Percentiles rank a stretch among this genome's conserved stretches.
phyloP scores from a whole-genome alignment of 768 basidiomycete genomes.

The Ramaria rubella region DNA sequence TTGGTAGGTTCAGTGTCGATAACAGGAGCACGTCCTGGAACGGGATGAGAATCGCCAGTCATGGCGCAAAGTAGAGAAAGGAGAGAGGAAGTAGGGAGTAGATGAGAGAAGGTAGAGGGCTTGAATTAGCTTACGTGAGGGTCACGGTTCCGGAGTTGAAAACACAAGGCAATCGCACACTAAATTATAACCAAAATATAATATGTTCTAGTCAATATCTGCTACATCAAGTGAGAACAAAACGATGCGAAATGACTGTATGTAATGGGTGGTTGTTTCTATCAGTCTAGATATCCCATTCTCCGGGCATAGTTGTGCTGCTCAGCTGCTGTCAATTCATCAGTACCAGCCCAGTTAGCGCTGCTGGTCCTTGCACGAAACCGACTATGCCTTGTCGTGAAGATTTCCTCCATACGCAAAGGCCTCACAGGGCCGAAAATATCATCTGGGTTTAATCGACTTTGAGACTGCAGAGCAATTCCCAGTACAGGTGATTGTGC shows the following conservation, averaged over 20 bases:
- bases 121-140: background rate
- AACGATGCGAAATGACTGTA: too few species aligned
- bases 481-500: constrained; percentile 85
- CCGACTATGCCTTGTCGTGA: constrained; percentile 67
- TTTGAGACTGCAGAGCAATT: constrained; percentile 73
- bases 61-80: constrained; percentile 5
- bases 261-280: too few species aligned
- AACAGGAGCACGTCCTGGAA: background rate
- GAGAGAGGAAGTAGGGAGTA: background rate
- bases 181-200: too few species aligned
- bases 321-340: constrained; percentile 77
- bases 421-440: constrained; percentile 88
- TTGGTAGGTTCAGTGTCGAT: constrained; percentile 20
- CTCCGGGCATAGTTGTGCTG: constrained; percentile 79
- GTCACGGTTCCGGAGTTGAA: background rate
- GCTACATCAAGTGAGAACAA: too few species aligned
- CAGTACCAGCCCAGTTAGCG: constrained; percentile 95
- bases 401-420: constrained; percentile 89
- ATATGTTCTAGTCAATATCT: too few species aligned
- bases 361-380: constrained; percentile 90
- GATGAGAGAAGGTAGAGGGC: background rate
- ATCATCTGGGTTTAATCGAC: constrained; percentile 82
- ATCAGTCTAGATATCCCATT: constrained; percentile 67
- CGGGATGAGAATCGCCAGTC: background rate
- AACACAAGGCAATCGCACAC: too few species aligned